Base-by-base conservation (phyloP, 202 grass and related monocot genomes). In the Musa balbisiana region DNA sequence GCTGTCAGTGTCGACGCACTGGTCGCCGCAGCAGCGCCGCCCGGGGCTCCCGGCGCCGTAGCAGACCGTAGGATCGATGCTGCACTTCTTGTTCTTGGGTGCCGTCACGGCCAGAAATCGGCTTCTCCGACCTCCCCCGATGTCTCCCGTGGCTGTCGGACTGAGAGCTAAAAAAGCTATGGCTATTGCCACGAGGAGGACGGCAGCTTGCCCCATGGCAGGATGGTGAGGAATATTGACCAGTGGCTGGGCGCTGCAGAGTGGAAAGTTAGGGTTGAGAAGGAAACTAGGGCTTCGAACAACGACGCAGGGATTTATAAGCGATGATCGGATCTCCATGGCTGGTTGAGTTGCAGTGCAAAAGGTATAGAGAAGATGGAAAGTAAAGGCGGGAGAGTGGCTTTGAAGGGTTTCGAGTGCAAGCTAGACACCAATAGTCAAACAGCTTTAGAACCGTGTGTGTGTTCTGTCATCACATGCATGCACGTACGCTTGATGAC, bases 171-270 rank as follows among this genome's bases (percentile, higher is more conserved):
- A 16, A 12, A 59, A 16, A 12, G 55, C 73, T 17, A 75, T 9
- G 54, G 54, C 73, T 12, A 74, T 10, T 8, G 73, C 73, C 73
- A 49, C 12, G 73, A 75, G 73, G 25, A 75, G n/a, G 55, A 75
- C 9, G 73, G 16, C 16, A 25, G 13, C 73, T 43, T 3, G 24
- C 23, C 55, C 60, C 73, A 75, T 75, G 73, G 73, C 53, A 14
- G 63, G 23, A 9, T 10, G 1, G 63, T 1, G 10, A 60, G 4
- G 14, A 58, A 58, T 19, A 0, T 6, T 16, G 15, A 5, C 0
- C 11, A 3, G 9, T 5, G 54, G 54, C 13, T 10, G 54, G 54
- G 3, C 13, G 53, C 53, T 54, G 53, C 11, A 54, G 53, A 54
- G 11, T 54, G 13, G 70, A 19, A 0, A 14, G 25, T 13, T 51